Percentiles rank a stretch among this genome's conserved stretches.
These are phyloP conservation scores for Aspergillus brunneoviolaceus DNA, from an alignment of 2,329 filamentous ascomycete genomes.

Conservation along the genomic window DNA sequence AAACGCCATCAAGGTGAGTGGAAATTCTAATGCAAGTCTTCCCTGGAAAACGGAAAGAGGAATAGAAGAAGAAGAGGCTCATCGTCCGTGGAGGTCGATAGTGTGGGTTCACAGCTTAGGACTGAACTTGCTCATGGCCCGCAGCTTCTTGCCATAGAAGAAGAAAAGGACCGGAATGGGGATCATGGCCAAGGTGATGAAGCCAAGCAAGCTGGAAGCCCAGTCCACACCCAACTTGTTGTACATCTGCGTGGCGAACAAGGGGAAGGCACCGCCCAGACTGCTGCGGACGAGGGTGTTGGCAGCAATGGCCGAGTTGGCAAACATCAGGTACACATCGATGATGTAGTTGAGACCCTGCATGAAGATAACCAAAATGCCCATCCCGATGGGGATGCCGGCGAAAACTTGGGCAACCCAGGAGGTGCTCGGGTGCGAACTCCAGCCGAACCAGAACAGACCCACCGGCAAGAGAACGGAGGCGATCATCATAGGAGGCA, in stretches of 20 bases:
- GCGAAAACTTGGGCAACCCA: slow-evolving; percentile 49
- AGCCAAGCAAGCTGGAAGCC: slow-evolving; percentile 39
- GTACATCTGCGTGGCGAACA: slow-evolving; percentile 36
- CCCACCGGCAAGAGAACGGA: slow-evolving; percentile 44
- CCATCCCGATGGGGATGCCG: slow-evolving; percentile 44
- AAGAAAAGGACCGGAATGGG: slow-evolving; percentile 51
- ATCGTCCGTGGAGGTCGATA: neutral
- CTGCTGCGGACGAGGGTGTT: slow-evolving; percentile 38
- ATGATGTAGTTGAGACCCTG: slow-evolving; percentile 43
- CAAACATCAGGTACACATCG: slow-evolving; percentile 39
- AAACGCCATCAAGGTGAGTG: neutral
- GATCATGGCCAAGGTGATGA: slow-evolving; percentile 40
- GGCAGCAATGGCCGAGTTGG: slow-evolving; percentile 41
- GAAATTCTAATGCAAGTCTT: neutral
- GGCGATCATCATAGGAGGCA: slow-evolving; percentile 48
- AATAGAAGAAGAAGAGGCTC: neutral
- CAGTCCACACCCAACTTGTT: slow-evolving; percentile 36
- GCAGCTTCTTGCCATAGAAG: slow-evolving; percentile 45
- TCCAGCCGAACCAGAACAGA: slow-evolving; percentile 53
- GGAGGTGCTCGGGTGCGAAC: slow-evolving; percentile 38
- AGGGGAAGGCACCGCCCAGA: slow-evolving; percentile 33
- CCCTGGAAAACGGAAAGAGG: neutral
- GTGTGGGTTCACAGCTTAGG: slow-evolving; percentile 23
- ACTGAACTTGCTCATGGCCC: slow-evolving; percentile 45
- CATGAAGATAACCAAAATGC: slow-evolving; percentile 43